phyloP scores from a whole-genome alignment of 2,329 filamentous ascomycete genomes.

The Alternaria atra region DNA sequence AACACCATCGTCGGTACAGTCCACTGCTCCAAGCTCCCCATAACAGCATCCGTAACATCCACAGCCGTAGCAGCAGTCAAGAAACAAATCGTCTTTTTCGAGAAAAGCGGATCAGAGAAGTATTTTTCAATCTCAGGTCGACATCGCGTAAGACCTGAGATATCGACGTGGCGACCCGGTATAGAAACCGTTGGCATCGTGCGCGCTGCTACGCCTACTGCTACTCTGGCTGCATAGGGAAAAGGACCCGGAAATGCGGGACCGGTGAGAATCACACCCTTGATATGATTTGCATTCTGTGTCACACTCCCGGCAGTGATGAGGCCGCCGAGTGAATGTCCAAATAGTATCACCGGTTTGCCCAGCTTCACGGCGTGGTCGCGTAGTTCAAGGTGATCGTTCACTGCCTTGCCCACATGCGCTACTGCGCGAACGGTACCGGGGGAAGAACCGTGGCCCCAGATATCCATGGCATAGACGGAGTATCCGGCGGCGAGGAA shows the following conservation, averaged over 20 bases:
- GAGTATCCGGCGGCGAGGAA: background rate
- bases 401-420: background rate
- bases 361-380: background rate
- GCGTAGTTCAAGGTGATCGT: background rate
- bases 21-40: background rate
- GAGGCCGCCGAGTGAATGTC: background rate
- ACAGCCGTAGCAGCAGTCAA: constrained; percentile 13
- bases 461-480: background rate
- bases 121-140: background rate
- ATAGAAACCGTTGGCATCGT: background rate
- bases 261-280: background rate
- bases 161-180: background rate
- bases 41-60: constrained; percentile 7
- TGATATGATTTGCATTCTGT: fast-evolving
- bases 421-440: background rate
- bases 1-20: constrained; percentile 12
- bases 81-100: constrained; percentile 7
- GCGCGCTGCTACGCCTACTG: background rate
- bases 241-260: background rate
- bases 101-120: background rate
- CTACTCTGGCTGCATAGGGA: background rate
- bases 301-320: background rate
- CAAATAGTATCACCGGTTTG: background rate
- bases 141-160: background rate
- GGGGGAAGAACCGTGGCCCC: background rate